Evolutionary conservation across 2,329 filamentous ascomycete species (phyloP).

Genomic region (Arthrobotrys iridis): DNA sequence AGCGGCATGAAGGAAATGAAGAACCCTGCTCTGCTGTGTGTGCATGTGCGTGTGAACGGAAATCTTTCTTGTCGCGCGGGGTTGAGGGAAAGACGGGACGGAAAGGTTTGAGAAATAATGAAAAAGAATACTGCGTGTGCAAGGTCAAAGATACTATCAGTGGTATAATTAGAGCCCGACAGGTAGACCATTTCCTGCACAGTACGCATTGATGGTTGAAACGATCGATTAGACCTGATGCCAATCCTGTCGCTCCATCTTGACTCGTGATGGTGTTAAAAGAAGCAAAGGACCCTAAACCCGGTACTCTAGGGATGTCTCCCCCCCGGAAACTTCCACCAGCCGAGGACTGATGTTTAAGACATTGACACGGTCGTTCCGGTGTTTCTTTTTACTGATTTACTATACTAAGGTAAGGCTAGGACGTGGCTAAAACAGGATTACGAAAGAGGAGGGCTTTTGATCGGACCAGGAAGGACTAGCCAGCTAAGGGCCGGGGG

Average conservation of each 20-base stretch:
- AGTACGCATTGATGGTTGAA: neutral
- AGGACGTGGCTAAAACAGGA: conserved; percentile 15
- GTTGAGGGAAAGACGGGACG: conserved; percentile 10
- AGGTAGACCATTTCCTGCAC: neutral
- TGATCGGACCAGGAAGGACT: neutral
- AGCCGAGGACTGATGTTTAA: no score
- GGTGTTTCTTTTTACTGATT: neutral
- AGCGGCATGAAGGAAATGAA: conserved; percentile 6
- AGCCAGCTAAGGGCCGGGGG: neutral
- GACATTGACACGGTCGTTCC: neutral
- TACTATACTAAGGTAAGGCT: neutral
- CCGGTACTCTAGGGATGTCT: neutral
- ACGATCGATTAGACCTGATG: conserved; percentile 2
- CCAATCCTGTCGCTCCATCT: conserved; percentile 30
- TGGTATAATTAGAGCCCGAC: conserved; percentile 6
- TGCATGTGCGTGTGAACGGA: neutral
- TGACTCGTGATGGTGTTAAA: conserved; percentile 14
- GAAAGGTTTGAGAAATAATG: neutral
- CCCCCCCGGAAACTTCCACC: neutral
- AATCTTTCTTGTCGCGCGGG: neutral
- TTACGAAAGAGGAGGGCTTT: neutral
- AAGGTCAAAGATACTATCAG: no score
- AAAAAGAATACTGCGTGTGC: neutral
- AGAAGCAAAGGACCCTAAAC: neutral
- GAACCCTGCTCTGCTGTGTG: no score